Evolutionary conservation across 176 grass and related monocot species (phyloP).

Genomic region (Oryza glaberrima): DNA sequence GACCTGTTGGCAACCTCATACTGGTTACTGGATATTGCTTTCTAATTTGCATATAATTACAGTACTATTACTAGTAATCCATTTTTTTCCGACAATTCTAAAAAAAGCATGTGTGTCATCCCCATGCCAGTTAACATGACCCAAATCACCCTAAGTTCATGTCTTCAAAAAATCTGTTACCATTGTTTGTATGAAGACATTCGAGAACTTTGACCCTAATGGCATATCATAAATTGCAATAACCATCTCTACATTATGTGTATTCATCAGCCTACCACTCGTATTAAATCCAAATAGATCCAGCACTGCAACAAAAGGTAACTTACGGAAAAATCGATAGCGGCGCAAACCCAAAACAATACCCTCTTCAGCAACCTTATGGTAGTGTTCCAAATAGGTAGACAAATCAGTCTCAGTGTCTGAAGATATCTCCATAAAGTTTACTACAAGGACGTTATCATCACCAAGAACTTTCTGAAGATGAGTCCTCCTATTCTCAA

Average conservation of each 20-base stretch:
- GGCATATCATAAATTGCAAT: neutral
- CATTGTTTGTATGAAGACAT: neutral
- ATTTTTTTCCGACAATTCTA: neutral
- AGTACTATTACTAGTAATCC: neutral
- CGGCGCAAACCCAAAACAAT: conserved; percentile 55
- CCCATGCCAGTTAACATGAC: neutral
- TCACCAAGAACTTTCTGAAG: conserved; percentile 71
- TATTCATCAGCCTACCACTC: neutral
- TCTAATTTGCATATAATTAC: neutral
- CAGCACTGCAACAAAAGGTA: neutral
- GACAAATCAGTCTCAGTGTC: neutral
- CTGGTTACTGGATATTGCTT: neutral
- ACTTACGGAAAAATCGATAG: conserved; percentile 65
- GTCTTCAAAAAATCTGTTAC: neutral
- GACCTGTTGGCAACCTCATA: neutral
- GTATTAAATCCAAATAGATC: conserved; percentile 2
- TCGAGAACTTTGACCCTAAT: neutral
- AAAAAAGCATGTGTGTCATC: too few species aligned
- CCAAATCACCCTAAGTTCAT: neutral
- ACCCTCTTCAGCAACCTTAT: conserved; percentile 52
- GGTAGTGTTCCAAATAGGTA: conserved; percentile 38
- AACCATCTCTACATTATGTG: neutral
- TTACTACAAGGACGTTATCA: conserved; percentile 78
- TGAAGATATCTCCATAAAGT: conserved; percentile 54
- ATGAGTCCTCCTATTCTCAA: conserved; percentile 69